Evolutionary conservation across 2,329 filamentous ascomycete genomes (phyloP).

Genomic region (Rutstroemia sydowiana): DNA sequence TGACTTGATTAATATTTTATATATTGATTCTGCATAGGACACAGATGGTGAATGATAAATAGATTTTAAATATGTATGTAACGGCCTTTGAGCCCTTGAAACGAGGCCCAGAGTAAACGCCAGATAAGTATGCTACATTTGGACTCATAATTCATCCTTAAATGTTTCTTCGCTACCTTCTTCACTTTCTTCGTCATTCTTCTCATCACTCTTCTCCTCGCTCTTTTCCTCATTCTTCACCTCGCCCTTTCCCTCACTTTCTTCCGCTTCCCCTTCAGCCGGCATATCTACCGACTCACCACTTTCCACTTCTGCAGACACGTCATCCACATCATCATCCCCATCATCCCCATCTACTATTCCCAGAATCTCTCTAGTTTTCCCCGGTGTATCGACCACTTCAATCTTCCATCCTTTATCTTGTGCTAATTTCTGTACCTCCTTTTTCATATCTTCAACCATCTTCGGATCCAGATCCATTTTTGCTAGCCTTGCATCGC

Average conservation of each 20-base stretch:
- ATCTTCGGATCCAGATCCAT: constrained; percentile 50
- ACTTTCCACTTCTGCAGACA: constrained; percentile 23
- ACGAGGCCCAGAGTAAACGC: background rate
- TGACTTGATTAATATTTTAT: too few species aligned
- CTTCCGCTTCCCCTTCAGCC: background rate
- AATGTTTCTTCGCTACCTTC: constrained; percentile 43
- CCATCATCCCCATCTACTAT: constrained; percentile 55
- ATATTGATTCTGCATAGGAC: too few species aligned
- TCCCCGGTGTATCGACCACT: constrained; percentile 59
- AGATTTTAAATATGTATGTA: too few species aligned
- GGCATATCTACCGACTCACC: background rate
- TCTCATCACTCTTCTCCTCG: too few species aligned
- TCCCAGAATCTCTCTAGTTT: constrained; percentile 58
- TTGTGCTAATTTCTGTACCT: constrained; percentile 61
- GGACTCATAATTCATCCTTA: constrained; percentile 42
- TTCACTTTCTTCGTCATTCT: background rate
- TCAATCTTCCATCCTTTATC: constrained; percentile 75
- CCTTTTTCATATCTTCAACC: constrained; percentile 60
- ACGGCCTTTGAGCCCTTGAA: too few species aligned
- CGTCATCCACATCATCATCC: constrained; percentile 36
- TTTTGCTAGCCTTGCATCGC: constrained; percentile 59
- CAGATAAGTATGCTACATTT: background rate
- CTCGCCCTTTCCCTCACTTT: too few species aligned
- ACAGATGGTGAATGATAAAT: too few species aligned
- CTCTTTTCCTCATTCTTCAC: too few species aligned